Conservation (phyloP, 805 yeast species). For the Isabelozyma heimii region DNA sequence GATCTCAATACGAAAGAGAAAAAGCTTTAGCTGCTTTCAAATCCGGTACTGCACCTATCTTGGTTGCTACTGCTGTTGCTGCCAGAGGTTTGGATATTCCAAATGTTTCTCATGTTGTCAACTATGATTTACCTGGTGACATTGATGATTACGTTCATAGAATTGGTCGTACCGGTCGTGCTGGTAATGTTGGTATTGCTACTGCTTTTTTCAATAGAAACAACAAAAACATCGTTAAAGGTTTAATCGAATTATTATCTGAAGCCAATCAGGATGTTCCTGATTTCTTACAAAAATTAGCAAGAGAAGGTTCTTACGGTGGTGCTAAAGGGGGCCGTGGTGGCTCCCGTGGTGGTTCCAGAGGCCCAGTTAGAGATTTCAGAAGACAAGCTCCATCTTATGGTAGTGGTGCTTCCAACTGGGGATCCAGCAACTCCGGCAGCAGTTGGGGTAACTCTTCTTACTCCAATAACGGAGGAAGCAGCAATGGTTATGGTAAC, state of each 20-base stretch:
- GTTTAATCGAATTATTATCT: conserved; percentile 76
- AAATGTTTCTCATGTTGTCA: conserved; percentile 95
- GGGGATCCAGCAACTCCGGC: conserved; percentile 35
- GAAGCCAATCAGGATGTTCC: conserved; percentile 99
- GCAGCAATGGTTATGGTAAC: conserved; percentile 16
- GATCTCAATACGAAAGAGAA: conserved; percentile 97
- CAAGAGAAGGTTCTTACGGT: conserved; percentile 69
- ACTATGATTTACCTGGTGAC: conserved; percentile 95
- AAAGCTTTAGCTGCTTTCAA: conserved; percentile 93
- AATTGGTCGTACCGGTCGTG: conserved; percentile 99
- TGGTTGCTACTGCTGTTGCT: conserved; percentile 99
- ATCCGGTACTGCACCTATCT: conserved; percentile 84
- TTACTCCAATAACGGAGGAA: conserved; percentile 16
- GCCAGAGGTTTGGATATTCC: conserved; percentile 99
- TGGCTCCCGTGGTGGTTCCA: conserved; percentile 46
- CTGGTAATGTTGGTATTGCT: conserved; percentile 98
- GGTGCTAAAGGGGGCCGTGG: conserved; percentile 39
- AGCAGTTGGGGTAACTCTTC: conserved; percentile 17
- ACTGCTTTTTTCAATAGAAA: conserved; percentile 98
- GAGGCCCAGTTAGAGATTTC: conserved; percentile 49
- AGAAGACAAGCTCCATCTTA: conserved; percentile 40
- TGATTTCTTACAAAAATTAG: conserved; percentile 72
- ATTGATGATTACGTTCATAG: conserved; percentile 99
- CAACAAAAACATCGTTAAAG: conserved; percentile 85
- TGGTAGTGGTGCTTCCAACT: conserved; percentile 29